phyloP scores from a whole-genome alignment of 1,284 basidiomycete species.

The Vanrija sp. region DNA sequence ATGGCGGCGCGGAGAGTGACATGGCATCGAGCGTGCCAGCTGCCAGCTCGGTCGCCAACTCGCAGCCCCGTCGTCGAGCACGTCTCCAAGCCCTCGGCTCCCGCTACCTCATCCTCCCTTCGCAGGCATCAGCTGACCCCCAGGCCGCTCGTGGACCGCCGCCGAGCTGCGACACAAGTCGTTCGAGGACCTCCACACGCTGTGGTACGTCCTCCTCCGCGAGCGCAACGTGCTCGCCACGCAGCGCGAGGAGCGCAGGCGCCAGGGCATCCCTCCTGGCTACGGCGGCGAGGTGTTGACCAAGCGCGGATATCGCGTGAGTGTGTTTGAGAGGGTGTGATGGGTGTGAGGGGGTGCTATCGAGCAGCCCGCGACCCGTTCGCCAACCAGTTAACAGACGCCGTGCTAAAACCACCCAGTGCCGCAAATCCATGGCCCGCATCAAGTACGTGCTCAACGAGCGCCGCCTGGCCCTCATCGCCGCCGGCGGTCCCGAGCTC shows the following conservation, averaged over 20 bases:
- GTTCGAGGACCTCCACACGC: slow-evolving; percentile 83
- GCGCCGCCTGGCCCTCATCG: slow-evolving; percentile 71
- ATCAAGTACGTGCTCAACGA: slow-evolving; percentile 94
- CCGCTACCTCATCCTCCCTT: no score
- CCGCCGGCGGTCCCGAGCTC: slow-evolving; percentile 51
- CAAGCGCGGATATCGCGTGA: slow-evolving; percentile 36
- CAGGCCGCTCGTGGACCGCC: slow-evolving; percentile 81
- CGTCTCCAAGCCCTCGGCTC: no score
- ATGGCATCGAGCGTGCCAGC: no score
- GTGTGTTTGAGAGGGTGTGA: slow-evolving; percentile 4
- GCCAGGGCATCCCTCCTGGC: slow-evolving; percentile 54
- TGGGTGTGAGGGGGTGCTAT: not conserved
- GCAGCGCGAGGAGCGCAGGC: slow-evolving; percentile 70
- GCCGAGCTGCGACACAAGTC: slow-evolving; percentile 80
- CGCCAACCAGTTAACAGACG: not conserved
- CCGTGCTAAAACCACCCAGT: slow-evolving; percentile 53
- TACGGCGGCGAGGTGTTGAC: slow-evolving; percentile 36
- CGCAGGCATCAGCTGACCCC: no score
- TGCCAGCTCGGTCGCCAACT: no score
- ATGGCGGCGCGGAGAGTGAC: no score
- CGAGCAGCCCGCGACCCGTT: not conserved
- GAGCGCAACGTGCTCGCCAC: slow-evolving; percentile 86
- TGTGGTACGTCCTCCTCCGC: slow-evolving; percentile 85
- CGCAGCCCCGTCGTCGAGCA: not conserved
- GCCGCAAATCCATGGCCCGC: slow-evolving; percentile 92